Conservation (phyloP, 805 yeast species). For the Schwanniomyces yamadae region DNA sequence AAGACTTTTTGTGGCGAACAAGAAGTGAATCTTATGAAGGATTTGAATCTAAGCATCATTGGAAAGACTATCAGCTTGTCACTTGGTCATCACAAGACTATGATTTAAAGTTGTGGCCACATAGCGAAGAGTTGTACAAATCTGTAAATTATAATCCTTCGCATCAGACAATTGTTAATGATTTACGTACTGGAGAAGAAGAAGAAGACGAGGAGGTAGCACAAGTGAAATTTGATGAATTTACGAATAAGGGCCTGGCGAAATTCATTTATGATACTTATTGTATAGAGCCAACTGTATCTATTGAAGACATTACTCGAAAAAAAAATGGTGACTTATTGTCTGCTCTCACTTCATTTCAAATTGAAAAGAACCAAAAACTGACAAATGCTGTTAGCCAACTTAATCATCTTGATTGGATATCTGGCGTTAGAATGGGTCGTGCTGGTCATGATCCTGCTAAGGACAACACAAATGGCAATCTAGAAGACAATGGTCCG, state of each 20-base stretch:
- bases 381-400: slow-evolving; percentile 38
- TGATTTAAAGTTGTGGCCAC: slow-evolving; percentile 81
- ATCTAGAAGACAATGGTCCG: slow-evolving; percentile 33
- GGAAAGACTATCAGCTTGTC: slow-evolving; percentile 84
- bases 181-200: slow-evolving; percentile 14
- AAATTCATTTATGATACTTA: slow-evolving; percentile 29
- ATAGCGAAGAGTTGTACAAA: slow-evolving; percentile 34
- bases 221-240: slow-evolving; percentile 1
- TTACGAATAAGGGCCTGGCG: neutral
- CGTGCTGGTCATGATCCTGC: slow-evolving; percentile 41
- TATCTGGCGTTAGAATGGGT: slow-evolving; percentile 86
- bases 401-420: slow-evolving; percentile 80
- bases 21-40: slow-evolving; percentile 41
- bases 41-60: slow-evolving; percentile 51
- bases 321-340: slow-evolving; percentile 33
- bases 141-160: slow-evolving; percentile 39
- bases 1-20: slow-evolving; percentile 85
- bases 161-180: slow-evolving; percentile 23
- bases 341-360: slow-evolving; percentile 36
- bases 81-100: slow-evolving; percentile 88
- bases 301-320: slow-evolving; percentile 30
- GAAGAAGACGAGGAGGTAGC: slow-evolving; percentile 8
- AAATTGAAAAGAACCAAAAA: slow-evolving; percentile 35
- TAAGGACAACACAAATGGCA: slow-evolving; percentile 9
- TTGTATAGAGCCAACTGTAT: slow-evolving; percentile 36